These are phyloP conservation scores for Colletotrichum sp. DNA, from an alignment of 2,329 filamentous ascomycete species.

Conservation along the genomic window DNA sequence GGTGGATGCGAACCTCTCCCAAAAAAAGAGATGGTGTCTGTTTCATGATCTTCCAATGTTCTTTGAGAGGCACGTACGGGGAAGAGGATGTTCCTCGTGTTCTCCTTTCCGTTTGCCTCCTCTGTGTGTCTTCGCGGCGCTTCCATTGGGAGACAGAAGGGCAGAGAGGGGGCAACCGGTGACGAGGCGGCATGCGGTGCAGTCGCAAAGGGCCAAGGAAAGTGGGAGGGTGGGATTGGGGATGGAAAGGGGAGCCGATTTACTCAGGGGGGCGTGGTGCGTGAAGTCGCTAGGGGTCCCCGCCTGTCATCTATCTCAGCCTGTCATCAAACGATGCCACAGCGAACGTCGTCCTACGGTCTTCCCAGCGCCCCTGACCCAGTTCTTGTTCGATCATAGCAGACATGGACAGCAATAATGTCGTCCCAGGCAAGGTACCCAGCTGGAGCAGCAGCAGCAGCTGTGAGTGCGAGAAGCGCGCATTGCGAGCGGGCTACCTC, in stretches of 20 bases:
- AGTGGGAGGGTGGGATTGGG: neutral
- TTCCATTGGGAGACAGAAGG: neutral
- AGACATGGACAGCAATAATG: neutral
- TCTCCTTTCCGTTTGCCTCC: neutral
- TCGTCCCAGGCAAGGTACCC: neutral
- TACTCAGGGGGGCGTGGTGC: neutral
- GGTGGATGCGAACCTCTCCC: neutral
- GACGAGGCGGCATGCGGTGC: neutral
- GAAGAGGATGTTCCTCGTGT: neutral
- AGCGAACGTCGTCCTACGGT: neutral
- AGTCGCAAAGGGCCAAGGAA: neutral
- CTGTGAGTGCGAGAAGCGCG: neutral
- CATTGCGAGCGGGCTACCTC: neutral
- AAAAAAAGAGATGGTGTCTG: neutral
- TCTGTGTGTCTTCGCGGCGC: neutral
- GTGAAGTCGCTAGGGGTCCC: neutral
- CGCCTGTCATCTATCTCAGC: conserved; percentile 19
- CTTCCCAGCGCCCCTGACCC: neutral
- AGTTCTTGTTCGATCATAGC: neutral
- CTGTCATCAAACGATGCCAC: conserved; percentile 12
- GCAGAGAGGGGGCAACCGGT: neutral
- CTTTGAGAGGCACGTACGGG: neutral
- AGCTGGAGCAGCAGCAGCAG: neutral
- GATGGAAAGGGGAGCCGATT: neutral
- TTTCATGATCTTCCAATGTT: conserved; percentile 17